Evolutionary conservation across 306 rosid genomes (phyloP).

Genomic region (Chamaecrista fasciculata): DNA sequence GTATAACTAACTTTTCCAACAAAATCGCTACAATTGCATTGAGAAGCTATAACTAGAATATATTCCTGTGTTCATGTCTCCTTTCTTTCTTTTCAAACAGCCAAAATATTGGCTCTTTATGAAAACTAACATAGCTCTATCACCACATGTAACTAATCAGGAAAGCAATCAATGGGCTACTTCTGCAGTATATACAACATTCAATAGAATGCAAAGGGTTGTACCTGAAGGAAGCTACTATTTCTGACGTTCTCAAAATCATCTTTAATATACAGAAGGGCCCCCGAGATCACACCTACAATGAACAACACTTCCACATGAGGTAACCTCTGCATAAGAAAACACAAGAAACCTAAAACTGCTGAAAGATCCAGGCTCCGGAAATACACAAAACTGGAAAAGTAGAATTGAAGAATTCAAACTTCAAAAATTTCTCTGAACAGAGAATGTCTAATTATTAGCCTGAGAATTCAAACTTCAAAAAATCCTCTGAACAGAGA

Average conservation of each 20-base stretch:
- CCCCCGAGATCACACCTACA: constrained; percentile 47
- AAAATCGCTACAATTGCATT: background rate
- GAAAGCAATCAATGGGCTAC: background rate
- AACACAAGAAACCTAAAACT: background rate
- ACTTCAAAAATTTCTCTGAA: background rate
- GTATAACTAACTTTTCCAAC: background rate
- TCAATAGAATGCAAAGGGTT: background rate
- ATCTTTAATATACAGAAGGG: constrained; percentile 42
- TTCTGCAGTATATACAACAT: constrained; percentile 6
- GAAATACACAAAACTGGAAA: background rate
- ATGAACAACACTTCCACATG: constrained; percentile 17
- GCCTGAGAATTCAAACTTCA: background rate
- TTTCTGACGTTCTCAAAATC: constrained; percentile 29
- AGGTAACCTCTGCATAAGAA: too few relatives aligned
- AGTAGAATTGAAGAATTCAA: background rate
- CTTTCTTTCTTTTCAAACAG: too few relatives aligned
- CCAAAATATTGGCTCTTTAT: too few relatives aligned
- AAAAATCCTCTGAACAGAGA: too few relatives aligned
- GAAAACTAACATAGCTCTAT: background rate
- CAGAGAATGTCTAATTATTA: too few relatives aligned
- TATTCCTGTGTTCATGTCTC: too few relatives aligned
- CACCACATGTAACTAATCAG: background rate
- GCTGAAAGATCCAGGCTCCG: background rate
- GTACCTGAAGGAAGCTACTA: constrained; percentile 47
- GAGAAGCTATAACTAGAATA: background rate